Conservation (phyloP, 225 moss, liverwort and hornwort species). For the Climacium dendroides region DNA sequence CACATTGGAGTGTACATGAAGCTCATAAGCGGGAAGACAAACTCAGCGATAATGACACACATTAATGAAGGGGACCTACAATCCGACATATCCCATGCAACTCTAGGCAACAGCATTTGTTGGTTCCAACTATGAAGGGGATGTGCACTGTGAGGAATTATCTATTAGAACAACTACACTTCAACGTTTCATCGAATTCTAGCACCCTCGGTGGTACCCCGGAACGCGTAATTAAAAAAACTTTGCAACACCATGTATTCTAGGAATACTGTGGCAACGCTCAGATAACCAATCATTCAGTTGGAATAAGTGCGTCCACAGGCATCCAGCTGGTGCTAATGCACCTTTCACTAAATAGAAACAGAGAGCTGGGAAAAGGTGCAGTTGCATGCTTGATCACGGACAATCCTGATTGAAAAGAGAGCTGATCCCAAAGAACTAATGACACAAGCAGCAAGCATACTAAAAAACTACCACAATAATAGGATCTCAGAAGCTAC, state of each 20-base stretch:
- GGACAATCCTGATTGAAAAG: not conserved
- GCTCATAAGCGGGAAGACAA: not conserved
- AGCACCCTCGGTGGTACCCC: not conserved
- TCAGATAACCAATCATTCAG: not conserved
- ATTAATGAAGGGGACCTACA: not conserved
- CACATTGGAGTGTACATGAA: not conserved
- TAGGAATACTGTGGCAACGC: not conserved
- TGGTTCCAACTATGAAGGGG: not conserved
- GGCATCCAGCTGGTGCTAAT: not conserved
- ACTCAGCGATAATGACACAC: not conserved
- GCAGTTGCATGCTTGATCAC: not conserved
- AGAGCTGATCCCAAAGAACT: not conserved
- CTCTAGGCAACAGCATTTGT: not conserved
- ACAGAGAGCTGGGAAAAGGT: not conserved
- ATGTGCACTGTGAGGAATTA: not conserved
- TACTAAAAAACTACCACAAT: not conserved
- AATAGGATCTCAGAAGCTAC: not conserved
- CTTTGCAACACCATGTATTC: not conserved
- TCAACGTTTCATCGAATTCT: not conserved
- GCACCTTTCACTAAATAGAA: not conserved
- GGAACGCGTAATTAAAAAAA: not conserved
- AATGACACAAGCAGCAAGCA: not conserved
- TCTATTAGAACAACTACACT: not conserved
- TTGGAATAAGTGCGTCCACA: not conserved
- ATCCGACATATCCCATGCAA: not conserved